Evolutionary conservation across 805 yeast genomes (phyloP), one percentile per base, ranked within the genome.

Genomic region (Starmerella apis): DNA sequence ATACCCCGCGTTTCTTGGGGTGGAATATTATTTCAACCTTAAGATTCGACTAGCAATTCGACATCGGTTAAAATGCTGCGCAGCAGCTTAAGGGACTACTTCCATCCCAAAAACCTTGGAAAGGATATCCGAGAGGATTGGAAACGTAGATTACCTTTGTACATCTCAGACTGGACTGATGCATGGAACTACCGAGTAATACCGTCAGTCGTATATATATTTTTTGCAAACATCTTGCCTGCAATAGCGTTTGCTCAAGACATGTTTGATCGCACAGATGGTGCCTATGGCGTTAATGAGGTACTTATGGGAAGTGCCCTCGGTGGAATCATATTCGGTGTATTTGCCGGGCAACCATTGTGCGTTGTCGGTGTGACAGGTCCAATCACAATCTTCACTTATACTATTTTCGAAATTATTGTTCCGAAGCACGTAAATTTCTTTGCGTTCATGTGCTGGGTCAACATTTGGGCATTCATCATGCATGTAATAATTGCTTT

Each of bases 361-460:
- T 85, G 95, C 60, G 84, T 90, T 23, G 97, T 92, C 8, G 98
- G 98, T 3, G 96, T 90, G 4, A 92, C 97, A 0, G 98, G 97
- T 0, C 98, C 98, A 0, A 81, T 92, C 14, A 70, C 94, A 1
- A 88, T 90, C 53, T 90, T 92, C 73, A 85, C 85, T 61, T 87
- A 86, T 60, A 92, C 97, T 0, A 88, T 92, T 0, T 85, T 81
- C 62, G 82, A 81, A 52, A 72, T 85, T 45, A 73, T 85, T 32
- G 67, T 63, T 20, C 80, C 84, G 0, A 62, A 73, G 52, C 70
- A 61, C 23, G 70, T 60, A 52, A 73, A 64, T 8, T 87, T 76
- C 63, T 87, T 90, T 67, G 86, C 88, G 16, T 90, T 90, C 64
- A 88, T 92, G 95, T 81, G 90, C 63, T 92, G 97, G 97, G 71